A percentile compares a stretch with the other conserved stretches of the same genome.
Evolutionary conservation across 2,329 filamentous ascomycete species (phyloP).

Genomic region (Penicillium fuscoglaucum): DNA sequence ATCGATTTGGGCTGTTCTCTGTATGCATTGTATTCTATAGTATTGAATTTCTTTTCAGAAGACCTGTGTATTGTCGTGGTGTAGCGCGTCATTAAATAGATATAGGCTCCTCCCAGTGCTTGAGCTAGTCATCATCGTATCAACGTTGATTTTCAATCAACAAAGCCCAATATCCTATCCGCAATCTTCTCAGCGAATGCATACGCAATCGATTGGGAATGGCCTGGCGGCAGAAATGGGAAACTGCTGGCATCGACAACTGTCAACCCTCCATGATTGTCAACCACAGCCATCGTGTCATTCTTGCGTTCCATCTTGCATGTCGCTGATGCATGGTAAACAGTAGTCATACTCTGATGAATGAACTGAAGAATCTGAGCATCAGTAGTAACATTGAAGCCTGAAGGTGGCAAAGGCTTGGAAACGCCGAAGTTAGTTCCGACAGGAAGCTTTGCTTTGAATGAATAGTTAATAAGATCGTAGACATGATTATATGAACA

Average conservation of each 20-base stretch:
- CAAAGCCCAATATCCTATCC: constrained; percentile 12
- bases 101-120: neutral
- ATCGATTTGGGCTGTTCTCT: constrained; percentile 28
- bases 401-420: too few species aligned
- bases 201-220: constrained; percentile 41
- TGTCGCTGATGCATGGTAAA: constrained; percentile 32
- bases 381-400: too few species aligned
- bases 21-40: constrained; percentile 37
- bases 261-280: constrained; percentile 31
- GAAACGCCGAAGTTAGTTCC: too few species aligned
- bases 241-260: constrained; percentile 39
- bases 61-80: neutral
- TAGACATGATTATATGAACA: too few species aligned
- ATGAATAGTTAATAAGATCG: too few species aligned
- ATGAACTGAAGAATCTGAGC: too few species aligned
- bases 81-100: neutral
- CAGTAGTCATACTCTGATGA: too few species aligned
- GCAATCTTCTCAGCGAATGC: constrained; percentile 43
- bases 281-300: constrained; percentile 38
- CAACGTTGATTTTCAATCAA: neutral
- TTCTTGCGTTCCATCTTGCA: constrained; percentile 41
- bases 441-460: too few species aligned
- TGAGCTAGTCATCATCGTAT: neutral
- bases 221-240: constrained; percentile 37
- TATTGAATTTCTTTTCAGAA: constrained; percentile 2